Evolutionary conservation across 2,329 filamentous ascomycete species (phyloP), one percentile per base, ranked within the genome.

Genomic region (Colletotrichum lupini): DNA sequence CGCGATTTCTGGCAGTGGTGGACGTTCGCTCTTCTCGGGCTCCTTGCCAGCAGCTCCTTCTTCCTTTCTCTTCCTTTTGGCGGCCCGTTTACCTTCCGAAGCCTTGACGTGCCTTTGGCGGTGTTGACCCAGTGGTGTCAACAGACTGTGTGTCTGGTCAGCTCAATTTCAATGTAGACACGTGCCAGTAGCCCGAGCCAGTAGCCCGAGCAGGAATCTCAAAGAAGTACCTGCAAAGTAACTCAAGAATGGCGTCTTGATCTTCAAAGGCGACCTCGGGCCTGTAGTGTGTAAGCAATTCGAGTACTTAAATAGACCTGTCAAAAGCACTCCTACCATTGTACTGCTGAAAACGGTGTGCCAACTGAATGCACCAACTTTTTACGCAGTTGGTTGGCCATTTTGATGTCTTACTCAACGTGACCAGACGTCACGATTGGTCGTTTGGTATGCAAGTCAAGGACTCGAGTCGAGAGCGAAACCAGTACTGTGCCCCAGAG

Each of bases 341-440:
- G 81, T 12, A 87, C 84, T 6, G 85, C 81, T 2, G 91, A 90
- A 79, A 90, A 94, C 0, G 92, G 92, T 3, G 90, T 90, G 60
- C 93, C 91, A 28, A 93, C 86, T 76, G 91, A 91, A 78, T 92
- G 91, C 22, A 92, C 83, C 9, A 89, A 85, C 78, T 88, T 92
- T 73, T 89, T 92, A 22, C 61, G 58, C 22, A 74, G 11, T 32
- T 74, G 52, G 11, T 28, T n/a, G 16, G 59, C n/a, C 37, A 66
- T 64, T 3, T 7, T 49, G 53, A 12, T 19, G 26, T 9, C 8
- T 24, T 35, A 5, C 19, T 61, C 7, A 14, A 19, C 9, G 42
- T 49, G 42, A 22, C 19, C 9, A 22, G 19, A 22, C 42, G 42
- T 49, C 19, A 22, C 42, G 19, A 9, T 22, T n/a, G 16, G 19